Base-by-base conservation (phyloP, 352 stramenopile genomes). In the Phytophthora rubi region DNA sequence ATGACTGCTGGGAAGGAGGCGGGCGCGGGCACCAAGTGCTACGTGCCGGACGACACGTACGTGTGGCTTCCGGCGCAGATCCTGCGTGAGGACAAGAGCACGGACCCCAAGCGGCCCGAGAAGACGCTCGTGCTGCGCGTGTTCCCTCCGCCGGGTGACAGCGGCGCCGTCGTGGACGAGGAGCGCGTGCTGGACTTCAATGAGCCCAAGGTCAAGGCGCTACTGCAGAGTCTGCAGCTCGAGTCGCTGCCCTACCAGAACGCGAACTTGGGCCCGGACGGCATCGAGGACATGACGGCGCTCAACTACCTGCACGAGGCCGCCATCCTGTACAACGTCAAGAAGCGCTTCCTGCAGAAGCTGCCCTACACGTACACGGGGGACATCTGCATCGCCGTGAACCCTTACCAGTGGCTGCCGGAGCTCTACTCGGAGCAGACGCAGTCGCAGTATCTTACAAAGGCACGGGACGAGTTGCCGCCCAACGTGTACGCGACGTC, bases 311-410 rank as follows among this genome's bases (percentile, higher is more conserved):
- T 98, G 12, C 93, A 98, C 67, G 91, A 97, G 67, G 79, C 93
- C 3, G 90, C 90, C 35, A 97, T 98, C 58, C 71, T 98, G 44
- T 97, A 96, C 80, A 98, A 97, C 75, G 77, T 98, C 62, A 91
- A 95, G 71, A 80, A 69, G 61, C 84, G 93, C 23, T 97, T 97
- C 57, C 75, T 97, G 30, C 70, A 86, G 42, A 75, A 92, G 44
- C 76, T 97, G 59, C 97, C 97, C 0, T 99, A 99, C 80, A 99
- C 97, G 23, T 97, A 98, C 71, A 98, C 97, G 18, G 96, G 97
- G 21, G 94, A 99, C 48, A 99, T 99, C 72, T 95, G 98, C 37
- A 98, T 99, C 63, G 97, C 97, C 6, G 90, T 99, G 45, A 99
- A 99, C 75, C 97, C 97, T 33, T 99, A 98, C 77, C 90, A 96